Evolutionary conservation across 1,284 basidiomycete species (phyloP).

Genomic region (Heterobasidion annosum): DNA sequence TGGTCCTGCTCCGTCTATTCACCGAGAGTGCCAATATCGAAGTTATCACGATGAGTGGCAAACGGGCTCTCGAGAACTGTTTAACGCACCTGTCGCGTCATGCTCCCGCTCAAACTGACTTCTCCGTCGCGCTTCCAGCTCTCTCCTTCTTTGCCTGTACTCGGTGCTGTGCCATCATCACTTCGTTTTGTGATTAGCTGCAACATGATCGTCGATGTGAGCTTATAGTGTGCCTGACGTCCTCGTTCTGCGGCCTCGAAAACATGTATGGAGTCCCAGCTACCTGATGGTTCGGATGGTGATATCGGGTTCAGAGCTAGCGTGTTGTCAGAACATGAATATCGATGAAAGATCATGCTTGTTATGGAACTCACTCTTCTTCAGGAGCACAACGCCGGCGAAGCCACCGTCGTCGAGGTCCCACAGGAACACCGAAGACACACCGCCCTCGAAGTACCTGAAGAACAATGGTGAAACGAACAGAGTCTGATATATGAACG

Average conservation of each 20-base stretch:
- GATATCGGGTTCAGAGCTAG: constrained; percentile 52
- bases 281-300: constrained; percentile 59
- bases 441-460: constrained; percentile 95
- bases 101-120: constrained; percentile 86
- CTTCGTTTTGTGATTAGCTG: constrained; percentile 64
- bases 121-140: constrained; percentile 57
- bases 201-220: constrained; percentile 98
- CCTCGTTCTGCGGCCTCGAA: constrained; percentile 91
- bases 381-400: constrained; percentile 93
- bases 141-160: constrained; percentile 20
- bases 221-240: constrained; percentile 89
- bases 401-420: constrained; percentile 94
- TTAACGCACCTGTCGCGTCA: constrained; percentile 84
- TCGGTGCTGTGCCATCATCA: constrained; percentile 10
- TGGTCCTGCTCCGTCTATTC: constrained; percentile 76
- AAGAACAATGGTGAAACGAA: neutral
- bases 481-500: neutral
- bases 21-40: neutral
- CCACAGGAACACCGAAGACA: constrained; percentile 98
- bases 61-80: neutral
- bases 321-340: neutral
- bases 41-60: neutral
- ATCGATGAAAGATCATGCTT: neutral
- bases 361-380: constrained; percentile 71
- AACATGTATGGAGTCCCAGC: constrained; percentile 99